Conservation (phyloP, 306 rosid species). For the Hippophae rhamnoides region DNA sequence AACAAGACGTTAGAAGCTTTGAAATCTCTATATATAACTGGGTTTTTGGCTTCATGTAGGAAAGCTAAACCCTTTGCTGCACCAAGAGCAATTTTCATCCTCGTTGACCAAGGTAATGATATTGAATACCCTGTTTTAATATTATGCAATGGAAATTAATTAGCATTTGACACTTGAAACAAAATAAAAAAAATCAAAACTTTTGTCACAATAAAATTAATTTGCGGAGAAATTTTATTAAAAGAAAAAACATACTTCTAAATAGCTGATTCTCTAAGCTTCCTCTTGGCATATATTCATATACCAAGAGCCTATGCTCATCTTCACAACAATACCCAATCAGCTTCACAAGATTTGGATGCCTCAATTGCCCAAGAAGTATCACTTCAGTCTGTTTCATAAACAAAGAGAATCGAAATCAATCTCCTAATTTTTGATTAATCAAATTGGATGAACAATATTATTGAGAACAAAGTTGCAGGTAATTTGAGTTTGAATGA, state of each 20-base stretch:
- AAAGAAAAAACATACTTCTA: conserved; percentile 37
- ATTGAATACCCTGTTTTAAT: conserved; percentile 44
- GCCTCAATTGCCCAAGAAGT: conserved; percentile 76
- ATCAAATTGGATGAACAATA: no score
- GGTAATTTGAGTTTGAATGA: no score
- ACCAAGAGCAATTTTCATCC: conserved; percentile 71
- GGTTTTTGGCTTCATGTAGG: conserved; percentile 65
- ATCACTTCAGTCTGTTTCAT: conserved; percentile 50
- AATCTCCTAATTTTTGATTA: no score
- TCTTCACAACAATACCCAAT: conserved; percentile 71
- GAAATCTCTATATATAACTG: conserved; percentile 80
- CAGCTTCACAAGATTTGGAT: conserved; percentile 67
- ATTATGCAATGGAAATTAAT: background rate
- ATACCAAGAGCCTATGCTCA: conserved; percentile 67
- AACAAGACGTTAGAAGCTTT: conserved; percentile 72
- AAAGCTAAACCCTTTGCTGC: conserved; percentile 72
- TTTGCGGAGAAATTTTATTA: conserved; percentile 1
- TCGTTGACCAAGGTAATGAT: conserved; percentile 63
- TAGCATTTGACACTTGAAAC: background rate
- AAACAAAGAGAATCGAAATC: background rate
- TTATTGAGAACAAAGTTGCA: no score
- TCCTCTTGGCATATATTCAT: conserved; percentile 66
- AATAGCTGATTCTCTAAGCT: conserved; percentile 65
- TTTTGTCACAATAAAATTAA: background rate
- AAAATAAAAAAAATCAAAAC: background rate